phyloP scores from a whole-genome alignment of 1,284 basidiomycete species.

The Cutaneotrichosporon spelunceum region DNA sequence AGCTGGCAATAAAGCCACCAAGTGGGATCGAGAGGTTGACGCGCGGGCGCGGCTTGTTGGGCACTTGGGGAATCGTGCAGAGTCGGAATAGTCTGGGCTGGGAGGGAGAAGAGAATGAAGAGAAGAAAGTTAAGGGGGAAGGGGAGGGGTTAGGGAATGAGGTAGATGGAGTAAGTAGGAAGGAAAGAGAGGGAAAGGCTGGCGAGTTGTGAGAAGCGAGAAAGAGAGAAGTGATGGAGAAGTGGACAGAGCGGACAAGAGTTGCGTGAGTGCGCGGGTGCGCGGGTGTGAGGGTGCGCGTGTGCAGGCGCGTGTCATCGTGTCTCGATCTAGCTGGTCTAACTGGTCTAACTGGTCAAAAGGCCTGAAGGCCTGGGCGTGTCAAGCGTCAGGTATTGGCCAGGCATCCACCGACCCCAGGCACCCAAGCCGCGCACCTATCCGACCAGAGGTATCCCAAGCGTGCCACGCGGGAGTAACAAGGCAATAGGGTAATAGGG shows the following conservation, averaged over 20 bases:
- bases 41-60: background rate
- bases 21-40: background rate
- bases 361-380: no score
- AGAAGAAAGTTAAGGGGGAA: constrained; percentile 3
- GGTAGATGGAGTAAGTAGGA: background rate
- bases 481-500: no score
- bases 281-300: background rate
- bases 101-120: constrained; percentile 1
- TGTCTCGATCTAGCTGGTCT: no score
- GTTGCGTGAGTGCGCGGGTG: background rate
- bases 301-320: no score
- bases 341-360: no score
- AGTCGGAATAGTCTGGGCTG: background rate
- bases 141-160: background rate
- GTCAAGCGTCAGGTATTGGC: no score
- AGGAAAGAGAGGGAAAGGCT: background rate
- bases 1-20: background rate
- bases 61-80: background rate
- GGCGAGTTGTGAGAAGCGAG: background rate
- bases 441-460: no score
- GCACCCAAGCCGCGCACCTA: no score
- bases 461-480: no score
- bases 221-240: background rate
- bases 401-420: no score
- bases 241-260: background rate